Base-by-base conservation (phyloP, 306 rosid genomes). In the Canavalia ensiformis region DNA sequence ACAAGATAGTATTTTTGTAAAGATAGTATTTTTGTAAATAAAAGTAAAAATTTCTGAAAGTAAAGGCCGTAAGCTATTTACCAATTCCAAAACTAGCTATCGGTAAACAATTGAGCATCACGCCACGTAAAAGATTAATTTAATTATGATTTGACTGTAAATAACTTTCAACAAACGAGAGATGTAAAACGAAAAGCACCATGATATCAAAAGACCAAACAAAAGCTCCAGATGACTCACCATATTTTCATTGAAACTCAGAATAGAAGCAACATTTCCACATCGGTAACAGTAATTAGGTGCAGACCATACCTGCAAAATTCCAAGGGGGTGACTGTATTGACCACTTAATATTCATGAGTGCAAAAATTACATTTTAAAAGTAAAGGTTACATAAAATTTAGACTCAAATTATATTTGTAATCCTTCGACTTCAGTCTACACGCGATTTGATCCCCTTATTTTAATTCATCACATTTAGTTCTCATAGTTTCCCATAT, bases 211-310 rank as follows among this genome's bases (percentile, higher is more conserved):
- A 35, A 28, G 64, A 63, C 4, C 33, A 35, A 82, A 52, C 54
- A 28, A 44, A 44, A 8, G 72, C 54, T 44, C 9, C 54, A 67
- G 55, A 68, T 52, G 69, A 13, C 91, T 85, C 78, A 90, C 98
- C 98, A 94, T 94, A 74, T 86, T 92, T 73, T 94, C 98, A 56
- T 92, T 94, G 88, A 94, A 94, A 84, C 97, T 94, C 87, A 94
- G 86, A 77, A 94, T 94, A 44, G 97, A 94, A 68, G 98, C 98
- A 30, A 94, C 98, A 73, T 94, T 94, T 72, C 97, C 98, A 87
- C 98, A 94, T 18, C 98, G 94, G 50, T 94, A 94, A 84, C 97
- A 92, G 86, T 94, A 94, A 86, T 94, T 94, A 73, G 98, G 98
- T 30, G 98, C 98, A 86, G 98, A 94, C 98, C 98, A 94, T 52